phyloP scores from a whole-genome alignment of 2,329 filamentous ascomycete species.

The Penicillium hesseltinei region DNA sequence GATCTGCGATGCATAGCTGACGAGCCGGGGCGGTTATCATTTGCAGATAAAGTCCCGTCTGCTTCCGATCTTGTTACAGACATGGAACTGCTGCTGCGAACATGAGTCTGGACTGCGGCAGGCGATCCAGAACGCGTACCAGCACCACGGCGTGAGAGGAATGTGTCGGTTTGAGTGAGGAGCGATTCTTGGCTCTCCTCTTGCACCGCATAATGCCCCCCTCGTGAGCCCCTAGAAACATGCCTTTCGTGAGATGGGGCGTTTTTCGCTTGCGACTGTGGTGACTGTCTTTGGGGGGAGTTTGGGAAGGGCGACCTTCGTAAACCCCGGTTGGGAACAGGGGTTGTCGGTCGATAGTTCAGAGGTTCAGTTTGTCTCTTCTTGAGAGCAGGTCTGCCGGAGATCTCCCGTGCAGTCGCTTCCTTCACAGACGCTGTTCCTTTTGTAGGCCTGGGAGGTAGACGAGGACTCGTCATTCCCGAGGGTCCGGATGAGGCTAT shows the following conservation, averaged over 20 bases:
- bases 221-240: slow-evolving; percentile 19
- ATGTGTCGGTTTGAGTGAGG: slow-evolving; percentile 44
- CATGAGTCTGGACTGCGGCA: slow-evolving; percentile 39
- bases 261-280: slow-evolving; percentile 23
- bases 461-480: slow-evolving; percentile 1
- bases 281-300: slow-evolving; percentile 22
- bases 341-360: slow-evolving; percentile 15
- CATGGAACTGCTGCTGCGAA: slow-evolving; percentile 45
- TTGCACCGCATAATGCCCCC: slow-evolving; percentile 37
- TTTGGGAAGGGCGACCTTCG: slow-evolving; percentile 30
- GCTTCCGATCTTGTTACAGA: slow-evolving; percentile 44
- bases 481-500: slow-evolving; percentile 15
- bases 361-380: slow-evolving; percentile 12
- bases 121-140: slow-evolving; percentile 41
- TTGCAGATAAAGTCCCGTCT: slow-evolving; percentile 35
- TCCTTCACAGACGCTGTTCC: slow-evolving; percentile 20
- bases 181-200: slow-evolving; percentile 43
- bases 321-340: slow-evolving; percentile 31
- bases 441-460: slow-evolving; percentile 19
- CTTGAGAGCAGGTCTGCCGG: slow-evolving; percentile 9
- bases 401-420: slow-evolving; percentile 10
- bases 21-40: slow-evolving; percentile 32
- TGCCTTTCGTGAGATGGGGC: slow-evolving; percentile 15
- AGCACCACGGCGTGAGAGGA: slow-evolving; percentile 39
- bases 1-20: slow-evolving; percentile 33